Evolutionary conservation across 2,329 filamentous ascomycete genomes (phyloP).

Genomic region (Thermothelomyces thermophilus): DNA sequence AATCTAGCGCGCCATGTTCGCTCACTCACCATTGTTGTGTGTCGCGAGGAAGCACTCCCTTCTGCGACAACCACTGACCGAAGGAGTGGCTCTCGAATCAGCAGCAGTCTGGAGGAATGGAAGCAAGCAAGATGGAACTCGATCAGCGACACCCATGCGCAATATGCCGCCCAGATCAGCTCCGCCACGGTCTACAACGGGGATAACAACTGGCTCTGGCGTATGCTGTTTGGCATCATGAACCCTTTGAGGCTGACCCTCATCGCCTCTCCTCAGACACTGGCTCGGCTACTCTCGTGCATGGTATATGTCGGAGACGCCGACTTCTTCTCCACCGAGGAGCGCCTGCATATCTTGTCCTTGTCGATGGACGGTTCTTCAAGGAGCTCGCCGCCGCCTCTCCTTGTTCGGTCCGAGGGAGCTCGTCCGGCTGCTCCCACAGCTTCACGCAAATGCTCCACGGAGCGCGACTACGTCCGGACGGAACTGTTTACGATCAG

Average conservation of each 20-base stretch:
- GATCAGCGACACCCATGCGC: neutral
- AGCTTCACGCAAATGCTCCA: neutral
- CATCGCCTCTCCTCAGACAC: slow-evolving; percentile 54
- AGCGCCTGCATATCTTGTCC: slow-evolving; percentile 55
- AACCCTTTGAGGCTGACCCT: slow-evolving; percentile 50
- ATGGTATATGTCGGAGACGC: slow-evolving; percentile 50
- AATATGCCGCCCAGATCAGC: neutral
- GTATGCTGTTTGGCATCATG: slow-evolving; percentile 45
- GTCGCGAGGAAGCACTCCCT: neutral
- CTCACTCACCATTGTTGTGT: slow-evolving; percentile 37
- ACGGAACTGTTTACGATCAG: slow-evolving; percentile 49
- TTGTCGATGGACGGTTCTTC: slow-evolving; percentile 30
- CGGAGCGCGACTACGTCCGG: slow-evolving; percentile 15
- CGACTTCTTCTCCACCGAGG: slow-evolving; percentile 52
- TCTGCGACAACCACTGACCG: no score
- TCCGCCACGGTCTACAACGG: slow-evolving; percentile 24
- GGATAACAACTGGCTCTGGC: slow-evolving; percentile 47
- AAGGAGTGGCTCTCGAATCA: neutral
- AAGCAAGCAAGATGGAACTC: neutral
- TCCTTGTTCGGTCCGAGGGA: neutral
- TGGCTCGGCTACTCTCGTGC: slow-evolving; percentile 55
- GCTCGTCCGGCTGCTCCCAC: neutral
- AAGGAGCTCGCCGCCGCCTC: neutral
- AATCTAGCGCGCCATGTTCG: slow-evolving; percentile 35
- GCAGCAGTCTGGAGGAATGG: neutral